Conservation (phyloP, 2,329 filamentous ascomycete species). For the Ceratocystis cubensis region DNA sequence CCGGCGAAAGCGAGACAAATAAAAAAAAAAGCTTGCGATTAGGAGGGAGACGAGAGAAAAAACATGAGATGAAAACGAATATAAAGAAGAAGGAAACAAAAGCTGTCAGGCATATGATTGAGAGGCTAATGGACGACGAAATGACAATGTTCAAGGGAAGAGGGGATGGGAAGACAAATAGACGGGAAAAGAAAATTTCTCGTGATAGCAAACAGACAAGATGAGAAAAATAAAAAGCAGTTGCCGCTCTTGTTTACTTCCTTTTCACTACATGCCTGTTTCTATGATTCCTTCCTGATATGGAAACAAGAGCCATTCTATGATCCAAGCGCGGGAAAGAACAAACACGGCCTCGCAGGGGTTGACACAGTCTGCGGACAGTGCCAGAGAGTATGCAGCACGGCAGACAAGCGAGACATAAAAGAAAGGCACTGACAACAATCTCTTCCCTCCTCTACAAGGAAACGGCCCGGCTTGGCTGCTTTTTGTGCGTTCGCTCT, state of each 20-base stretch:
- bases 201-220: neutral
- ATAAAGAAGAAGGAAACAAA: neutral
- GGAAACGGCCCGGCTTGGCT: no score
- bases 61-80: neutral
- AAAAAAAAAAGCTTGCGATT: no score
- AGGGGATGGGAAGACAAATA: conserved; percentile 17
- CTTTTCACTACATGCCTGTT: neutral
- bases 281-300: conserved; percentile 8
- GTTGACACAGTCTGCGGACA: neutral
- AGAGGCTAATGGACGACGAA: neutral
- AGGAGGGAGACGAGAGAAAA: neutral
- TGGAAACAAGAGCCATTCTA: neutral
- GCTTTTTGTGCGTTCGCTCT: no score
- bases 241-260: conserved; percentile 8
- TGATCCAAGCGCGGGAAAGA: neutral
- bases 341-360: neutral
- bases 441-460: neutral
- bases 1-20: no score
- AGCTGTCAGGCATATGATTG: neutral
- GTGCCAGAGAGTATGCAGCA: neutral
- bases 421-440: neutral
- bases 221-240: neutral
- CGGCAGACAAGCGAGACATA: neutral
- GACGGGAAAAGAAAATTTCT: conserved; percentile 21
- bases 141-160: neutral